Evolutionary conservation across 2,329 filamentous ascomycete species (phyloP), one percentile per base, ranked within the genome.

Genomic region (Phaeophleospora eucalypticola): DNA sequence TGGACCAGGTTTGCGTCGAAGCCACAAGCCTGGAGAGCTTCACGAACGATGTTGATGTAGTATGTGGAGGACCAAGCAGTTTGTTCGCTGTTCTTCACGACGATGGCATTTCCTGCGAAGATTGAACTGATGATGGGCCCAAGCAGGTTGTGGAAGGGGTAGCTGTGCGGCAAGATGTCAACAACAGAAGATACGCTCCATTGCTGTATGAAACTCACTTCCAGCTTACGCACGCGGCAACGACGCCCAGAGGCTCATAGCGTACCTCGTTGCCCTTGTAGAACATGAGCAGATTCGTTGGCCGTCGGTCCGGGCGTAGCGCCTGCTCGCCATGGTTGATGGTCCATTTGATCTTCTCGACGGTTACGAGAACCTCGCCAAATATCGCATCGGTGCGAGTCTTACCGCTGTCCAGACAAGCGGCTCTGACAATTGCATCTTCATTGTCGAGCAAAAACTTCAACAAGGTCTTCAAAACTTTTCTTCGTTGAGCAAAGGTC

Each of bases 71-170:
- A 94, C 93, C 93, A 98, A 44, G 90, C 91, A 0, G 91, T 97
- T 68, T 91, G 87, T 70, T 98, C 93, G 41, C 89, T 95, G 39
- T 86, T 87, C 72, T 98, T 98, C 67, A 97, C 86, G 35, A 98
- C 76, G 56, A 97, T 85, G 42, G 82, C 88, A 65, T 97, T 96
- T 38, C 93, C 93, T 12, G 90, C 79, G 65, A 97, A 97, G 41
- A 97, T 78, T 14, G 87, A 83, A 57, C 87, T 90, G 64, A 97
- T 94, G 56, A 96, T 80, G 12, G 91, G 93, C 0, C 87, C 89
- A 38, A 97, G 81, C 53, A 97, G 76, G 69, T 98, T 98, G 72
- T 98, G 93, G 69, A 97, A 95, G 10, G 64, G 63, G 38, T 66
- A 65, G 38, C 58, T 61, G 27, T 19, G 32, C 18, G 7, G 12